Base-by-base conservation (phyloP, 306 rosid genomes). In the apple (Malus domestica) region DNA sequence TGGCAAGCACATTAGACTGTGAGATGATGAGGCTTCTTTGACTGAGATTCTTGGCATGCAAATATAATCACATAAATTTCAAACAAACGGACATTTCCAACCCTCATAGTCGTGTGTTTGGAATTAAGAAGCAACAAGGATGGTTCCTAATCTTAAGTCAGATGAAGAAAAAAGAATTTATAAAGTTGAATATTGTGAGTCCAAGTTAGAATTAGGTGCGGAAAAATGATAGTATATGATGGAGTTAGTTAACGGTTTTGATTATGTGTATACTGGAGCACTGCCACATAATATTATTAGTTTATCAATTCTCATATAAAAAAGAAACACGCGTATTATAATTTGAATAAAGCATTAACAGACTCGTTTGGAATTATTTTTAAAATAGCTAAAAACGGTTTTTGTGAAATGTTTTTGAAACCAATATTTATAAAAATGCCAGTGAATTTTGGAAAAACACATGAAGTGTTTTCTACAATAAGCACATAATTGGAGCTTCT, bases 81-180 rank as follows among this genome's bases (percentile, higher is more conserved):
- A 59, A 77, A 45, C 57, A 72, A 79, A 71, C 58, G 72, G 77
- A 64, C 20, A 40, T 20, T 71, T 68, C 74, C 68, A 32, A 69
- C 13, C 27, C 54, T 4, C 54, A 46, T 45, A 38, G 20, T 52
- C 51, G 22, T 23, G 70, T 19, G 51, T 51, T 51, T 6, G 14
- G 10, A 77, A 58, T 57, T 58, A 73, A 70, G 83, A 80, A 80
- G 38, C 65, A 73, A 19, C 71, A 45, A 6, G 57, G 79, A 4
- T n/a, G 55, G 32, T 80, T 80, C 83, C 2, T 69, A 58, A 49
- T 57, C 40, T 9, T 3, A 6, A 55, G 18, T 73, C 23, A 60
- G 35, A 16, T 60, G 68, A 19, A 42, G 54, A 73, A 73, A 64
- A 16, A 19, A 4, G 20, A 22, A 10, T 42, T 33, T 30, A 30